Percentiles rank a stretch among this genome's conserved stretches.
These are phyloP conservation scores for Trichothecium sympodiale DNA, from an alignment of 2,329 filamentous ascomycete genomes.

Conservation along the genomic window DNA sequence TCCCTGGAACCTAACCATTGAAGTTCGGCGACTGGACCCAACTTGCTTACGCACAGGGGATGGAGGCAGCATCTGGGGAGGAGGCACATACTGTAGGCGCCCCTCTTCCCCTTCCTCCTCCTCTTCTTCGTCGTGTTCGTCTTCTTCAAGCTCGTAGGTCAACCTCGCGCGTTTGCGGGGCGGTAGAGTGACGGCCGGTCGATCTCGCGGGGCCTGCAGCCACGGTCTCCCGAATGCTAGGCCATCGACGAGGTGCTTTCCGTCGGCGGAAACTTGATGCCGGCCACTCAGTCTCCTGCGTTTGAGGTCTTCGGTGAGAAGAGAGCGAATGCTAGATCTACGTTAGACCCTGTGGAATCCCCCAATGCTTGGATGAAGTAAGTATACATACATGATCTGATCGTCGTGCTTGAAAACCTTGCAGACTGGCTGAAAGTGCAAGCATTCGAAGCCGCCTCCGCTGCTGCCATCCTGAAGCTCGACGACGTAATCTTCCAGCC, in stretches of 20 bases:
- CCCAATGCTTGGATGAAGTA: conserved; percentile 17
- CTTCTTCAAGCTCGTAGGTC: conserved; percentile 23
- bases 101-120: conserved; percentile 15
- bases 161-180: conserved; percentile 59
- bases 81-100: conserved; percentile 3
- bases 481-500: conserved; percentile 80
- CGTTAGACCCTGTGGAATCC: conserved; percentile 69
- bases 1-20: conserved; percentile 1
- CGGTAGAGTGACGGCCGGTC: conserved; percentile 61
- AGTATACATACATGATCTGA: conserved; percentile 56
- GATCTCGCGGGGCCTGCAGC: conserved; percentile 44
- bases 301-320: conserved; percentile 64
- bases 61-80: not conserved
- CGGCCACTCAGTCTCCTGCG: conserved; percentile 64
- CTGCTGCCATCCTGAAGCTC: conserved; percentile 46
- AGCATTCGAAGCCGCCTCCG: conserved; percentile 65
- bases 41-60: no score
- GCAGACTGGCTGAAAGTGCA: conserved; percentile 69
- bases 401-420: conserved; percentile 72
- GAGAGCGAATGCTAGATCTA: conserved; percentile 63
- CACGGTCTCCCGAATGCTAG: conserved; percentile 70
- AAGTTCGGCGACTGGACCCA: not conserved
- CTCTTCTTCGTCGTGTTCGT: conserved; percentile 28
- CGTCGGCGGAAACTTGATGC: conserved; percentile 68
- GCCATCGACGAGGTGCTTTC: conserved; percentile 75